A percentile compares a stretch with the other conserved stretches of the same genome.
phyloP scores from a whole-genome alignment of 345 rosid species.

The Eucalyptus cloeziana region DNA sequence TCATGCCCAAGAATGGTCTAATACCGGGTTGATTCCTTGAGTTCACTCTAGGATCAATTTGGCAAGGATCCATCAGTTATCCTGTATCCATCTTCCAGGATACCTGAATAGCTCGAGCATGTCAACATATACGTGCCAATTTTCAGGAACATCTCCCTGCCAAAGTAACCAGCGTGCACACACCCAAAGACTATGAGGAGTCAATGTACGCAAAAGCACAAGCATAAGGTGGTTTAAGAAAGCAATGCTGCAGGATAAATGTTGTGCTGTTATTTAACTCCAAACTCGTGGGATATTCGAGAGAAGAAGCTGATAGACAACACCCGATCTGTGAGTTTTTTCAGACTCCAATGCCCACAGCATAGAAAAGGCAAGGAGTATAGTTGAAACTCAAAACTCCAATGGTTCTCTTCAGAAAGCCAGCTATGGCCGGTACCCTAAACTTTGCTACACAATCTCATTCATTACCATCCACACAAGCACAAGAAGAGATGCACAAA shows the following conservation, averaged over 20 bases:
- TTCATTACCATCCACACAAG: not conserved
- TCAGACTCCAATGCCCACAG: slow-evolving; percentile 25
- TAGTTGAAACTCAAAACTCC: slow-evolving; percentile 35
- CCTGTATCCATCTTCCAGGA: no score
- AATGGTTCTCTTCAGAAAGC: not conserved
- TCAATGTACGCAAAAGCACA: not conserved
- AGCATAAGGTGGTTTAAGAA: not conserved
- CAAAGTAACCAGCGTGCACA: no score
- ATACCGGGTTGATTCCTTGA: not conserved
- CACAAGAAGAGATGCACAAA: not conserved
- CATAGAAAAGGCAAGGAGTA: not conserved
- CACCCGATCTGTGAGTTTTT: slow-evolving; percentile 38
- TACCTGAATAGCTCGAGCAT: no score
- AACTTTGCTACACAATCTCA: not conserved
- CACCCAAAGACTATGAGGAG: no score
- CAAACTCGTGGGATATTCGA: slow-evolving; percentile 10
- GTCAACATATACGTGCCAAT: no score
- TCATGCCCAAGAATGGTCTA: not conserved
- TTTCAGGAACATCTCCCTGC: no score
- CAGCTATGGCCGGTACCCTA: not conserved
- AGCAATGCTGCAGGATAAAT: not conserved
- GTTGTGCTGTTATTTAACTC: slow-evolving; percentile 62
- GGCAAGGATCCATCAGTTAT: no score
- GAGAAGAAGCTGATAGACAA: slow-evolving; percentile 71
- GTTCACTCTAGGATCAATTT: not conserved